phyloP scores from a whole-genome alignment of 2,329 filamentous ascomycete species.

The Zasmidium cellare region DNA sequence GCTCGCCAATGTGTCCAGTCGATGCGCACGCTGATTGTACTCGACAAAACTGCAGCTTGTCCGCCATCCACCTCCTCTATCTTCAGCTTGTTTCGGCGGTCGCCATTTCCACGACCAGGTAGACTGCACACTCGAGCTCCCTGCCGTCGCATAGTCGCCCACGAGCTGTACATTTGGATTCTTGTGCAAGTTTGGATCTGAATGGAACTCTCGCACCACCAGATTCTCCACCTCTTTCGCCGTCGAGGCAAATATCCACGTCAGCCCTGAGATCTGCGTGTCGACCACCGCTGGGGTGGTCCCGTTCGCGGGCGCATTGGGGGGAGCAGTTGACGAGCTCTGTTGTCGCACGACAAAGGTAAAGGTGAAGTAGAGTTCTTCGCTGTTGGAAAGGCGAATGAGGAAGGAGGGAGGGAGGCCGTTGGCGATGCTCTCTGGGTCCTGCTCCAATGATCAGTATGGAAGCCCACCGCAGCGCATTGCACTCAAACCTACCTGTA shows the following conservation, averaged over 20 bases:
- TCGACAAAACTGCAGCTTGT: conserved; percentile 97
- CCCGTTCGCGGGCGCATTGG: conserved; percentile 11
- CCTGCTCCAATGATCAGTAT: conserved; percentile 52
- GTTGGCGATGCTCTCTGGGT: conserved; percentile 62
- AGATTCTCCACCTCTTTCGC: conserved; percentile 87
- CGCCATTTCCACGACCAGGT: conserved; percentile 98
- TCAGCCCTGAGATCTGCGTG: conserved; percentile 82
- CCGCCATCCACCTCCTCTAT: conserved; percentile 88
- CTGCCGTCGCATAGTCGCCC: conserved; percentile 84
- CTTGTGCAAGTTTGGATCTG: conserved; percentile 95
- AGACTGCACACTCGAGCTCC: conserved; percentile 81
- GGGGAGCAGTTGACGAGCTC: conserved; percentile 40
- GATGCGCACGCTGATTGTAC: conserved; percentile 91
- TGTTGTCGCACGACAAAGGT: conserved; percentile 73
- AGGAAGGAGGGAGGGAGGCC: conserved; percentile 68
- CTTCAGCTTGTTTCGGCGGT: conserved; percentile 77
- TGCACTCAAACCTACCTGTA: conserved; percentile 66
- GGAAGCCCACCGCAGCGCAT: neutral
- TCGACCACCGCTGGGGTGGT: conserved; percentile 52
- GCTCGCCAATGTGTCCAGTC: conserved; percentile 80
- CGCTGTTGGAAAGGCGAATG: conserved; percentile 82
- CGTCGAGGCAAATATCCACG: conserved; percentile 86
- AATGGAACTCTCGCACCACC: conserved; percentile 92
- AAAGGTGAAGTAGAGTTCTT: conserved; percentile 91
- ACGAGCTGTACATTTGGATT: conserved; percentile 93